These are phyloP conservation scores for Apiospora aurea DNA, from an alignment of 2,329 filamentous ascomycete genomes.

Conservation along the genomic window DNA sequence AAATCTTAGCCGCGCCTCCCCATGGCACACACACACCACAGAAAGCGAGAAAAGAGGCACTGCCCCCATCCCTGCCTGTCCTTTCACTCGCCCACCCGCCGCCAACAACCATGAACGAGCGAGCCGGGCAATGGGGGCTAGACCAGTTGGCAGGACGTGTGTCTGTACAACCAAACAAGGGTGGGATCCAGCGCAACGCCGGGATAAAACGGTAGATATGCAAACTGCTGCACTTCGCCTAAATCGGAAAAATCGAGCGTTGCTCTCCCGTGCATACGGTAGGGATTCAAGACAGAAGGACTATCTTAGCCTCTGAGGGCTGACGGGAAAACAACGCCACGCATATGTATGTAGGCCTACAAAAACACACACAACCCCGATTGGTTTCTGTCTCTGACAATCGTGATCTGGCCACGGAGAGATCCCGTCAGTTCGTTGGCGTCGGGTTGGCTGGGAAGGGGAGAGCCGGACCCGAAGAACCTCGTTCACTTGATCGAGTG, in stretches of 20 bases:
- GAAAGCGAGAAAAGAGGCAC: not conserved
- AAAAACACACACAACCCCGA: not conserved
- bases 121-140: not conserved
- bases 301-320: not conserved
- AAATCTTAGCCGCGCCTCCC: conserved; percentile 14
- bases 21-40: conserved; percentile 3
- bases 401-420: not conserved
- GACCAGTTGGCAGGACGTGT: not conserved
- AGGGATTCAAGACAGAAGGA: not conserved
- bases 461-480: not conserved
- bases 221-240: conserved; percentile 17
- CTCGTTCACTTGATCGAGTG: not conserved
- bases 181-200: conserved; percentile 4
- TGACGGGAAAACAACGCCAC: not conserved
- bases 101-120: not conserved
- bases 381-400: not conserved
- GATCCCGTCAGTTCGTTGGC: not conserved
- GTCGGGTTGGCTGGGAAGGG: not conserved
- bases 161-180: not conserved
- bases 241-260: conserved; percentile 18
- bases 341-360: not conserved
- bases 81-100: not conserved
- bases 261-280: conserved; percentile 17
- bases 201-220: conserved; percentile 10
- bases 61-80: conserved; percentile 2